Conservation (phyloP, 2,329 filamentous ascomycete species). For the Fusarium sp. region DNA sequence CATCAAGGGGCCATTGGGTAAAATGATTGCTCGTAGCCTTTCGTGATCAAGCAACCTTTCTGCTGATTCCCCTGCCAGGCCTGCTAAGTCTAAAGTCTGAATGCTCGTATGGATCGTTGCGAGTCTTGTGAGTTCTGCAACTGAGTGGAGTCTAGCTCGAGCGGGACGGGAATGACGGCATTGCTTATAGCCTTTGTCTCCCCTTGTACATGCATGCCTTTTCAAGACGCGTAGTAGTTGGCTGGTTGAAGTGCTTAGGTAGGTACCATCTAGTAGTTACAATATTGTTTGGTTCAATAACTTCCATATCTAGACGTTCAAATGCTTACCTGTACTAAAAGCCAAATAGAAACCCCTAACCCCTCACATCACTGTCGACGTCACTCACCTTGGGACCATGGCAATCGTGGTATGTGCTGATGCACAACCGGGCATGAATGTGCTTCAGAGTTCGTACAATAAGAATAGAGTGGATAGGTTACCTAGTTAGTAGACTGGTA, state of each 20-base stretch:
- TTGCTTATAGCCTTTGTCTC: neutral
- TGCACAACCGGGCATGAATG: conserved; percentile 2
- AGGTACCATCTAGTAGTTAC: neutral
- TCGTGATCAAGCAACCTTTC: neutral
- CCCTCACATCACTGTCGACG: conserved; percentile 16
- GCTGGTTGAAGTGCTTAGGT: neutral
- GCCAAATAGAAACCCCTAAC: neutral
- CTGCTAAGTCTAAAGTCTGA: neutral
- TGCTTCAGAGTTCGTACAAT: neutral
- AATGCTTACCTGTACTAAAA: neutral
- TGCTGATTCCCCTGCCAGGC: neutral
- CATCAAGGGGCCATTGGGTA: neutral
- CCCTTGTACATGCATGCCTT: neutral
- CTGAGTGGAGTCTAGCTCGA: conserved; percentile 23
- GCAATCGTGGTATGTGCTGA: conserved; percentile 10
- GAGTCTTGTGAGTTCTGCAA: conserved; percentile 5
- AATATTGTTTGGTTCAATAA: neutral
- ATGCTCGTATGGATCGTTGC: conserved; percentile 7
- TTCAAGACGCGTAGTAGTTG: neutral
- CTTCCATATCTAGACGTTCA: neutral
- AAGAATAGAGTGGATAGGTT: neutral
- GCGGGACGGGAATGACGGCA: conserved; percentile 29
- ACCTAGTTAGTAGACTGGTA: neutral
- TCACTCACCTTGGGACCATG: conserved; percentile 21
- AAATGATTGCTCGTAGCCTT: neutral